Percentiles rank a stretch among this genome's conserved stretches.
Conservation (phyloP, 257 asterid genomes). For the Scutellaria barbata region DNA sequence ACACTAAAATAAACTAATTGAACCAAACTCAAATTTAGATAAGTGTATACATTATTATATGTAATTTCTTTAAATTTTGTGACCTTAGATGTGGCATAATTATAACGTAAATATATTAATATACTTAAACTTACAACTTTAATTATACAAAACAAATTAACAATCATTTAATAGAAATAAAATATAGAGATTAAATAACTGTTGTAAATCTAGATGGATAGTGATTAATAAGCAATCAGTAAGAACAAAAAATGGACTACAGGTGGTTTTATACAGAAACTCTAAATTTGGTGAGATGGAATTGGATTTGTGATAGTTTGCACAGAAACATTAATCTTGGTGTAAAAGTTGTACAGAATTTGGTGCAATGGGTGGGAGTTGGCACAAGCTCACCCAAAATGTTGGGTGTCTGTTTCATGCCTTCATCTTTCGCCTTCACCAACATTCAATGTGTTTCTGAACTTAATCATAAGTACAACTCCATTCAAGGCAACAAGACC, state of each 20-base stretch:
- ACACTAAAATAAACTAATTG: too few species aligned
- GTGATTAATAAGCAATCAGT: neutral
- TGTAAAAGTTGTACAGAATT: neutral
- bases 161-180: too few species aligned
- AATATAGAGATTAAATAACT: too few species aligned
- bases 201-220: too few species aligned
- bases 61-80: too few species aligned
- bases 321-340: neutral
- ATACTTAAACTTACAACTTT: too few species aligned
- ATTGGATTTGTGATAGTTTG: neutral
- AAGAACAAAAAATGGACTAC: neutral
- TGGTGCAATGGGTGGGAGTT: neutral
- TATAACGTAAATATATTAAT: too few species aligned
- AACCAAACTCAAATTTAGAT: too few species aligned
- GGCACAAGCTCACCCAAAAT: neutral
- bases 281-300: neutral
- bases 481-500: neutral
- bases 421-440: neutral
- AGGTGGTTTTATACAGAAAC: neutral
- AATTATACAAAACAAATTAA: too few species aligned
- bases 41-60: too few species aligned
- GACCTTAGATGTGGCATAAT: too few species aligned
- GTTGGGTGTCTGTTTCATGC: neutral
- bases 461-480: neutral
- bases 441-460: slow-evolving; percentile 3